Evolutionary conservation across 225 moss, liverwort and hornwort species (phyloP).

Genomic region (Pseudoscleropodium purum): DNA sequence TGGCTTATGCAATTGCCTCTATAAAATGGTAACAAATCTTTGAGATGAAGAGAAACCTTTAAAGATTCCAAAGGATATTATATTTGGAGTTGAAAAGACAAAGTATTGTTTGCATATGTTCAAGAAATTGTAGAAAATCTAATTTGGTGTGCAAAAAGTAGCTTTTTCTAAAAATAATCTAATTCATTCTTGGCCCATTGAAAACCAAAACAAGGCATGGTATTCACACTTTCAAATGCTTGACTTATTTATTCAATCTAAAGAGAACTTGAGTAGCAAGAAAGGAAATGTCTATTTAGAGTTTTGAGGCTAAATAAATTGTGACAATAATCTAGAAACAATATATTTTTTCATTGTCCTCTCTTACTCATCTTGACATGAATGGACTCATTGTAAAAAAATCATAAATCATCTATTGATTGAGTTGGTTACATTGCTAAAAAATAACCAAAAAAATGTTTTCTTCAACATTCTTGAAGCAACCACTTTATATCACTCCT

Average conservation of each 20-base stretch:
- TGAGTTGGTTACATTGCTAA: background rate
- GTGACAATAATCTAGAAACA: background rate
- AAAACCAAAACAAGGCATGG: fast-evolving
- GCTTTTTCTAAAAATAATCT: background rate
- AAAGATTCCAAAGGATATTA: background rate
- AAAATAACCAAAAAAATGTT: background rate
- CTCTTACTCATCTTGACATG: background rate
- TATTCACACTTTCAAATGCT: background rate
- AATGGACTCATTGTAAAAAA: background rate
- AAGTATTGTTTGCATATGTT: fast-evolving
- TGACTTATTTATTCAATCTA: background rate
- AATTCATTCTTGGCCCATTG: too few relatives aligned
- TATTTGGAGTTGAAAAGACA: background rate
- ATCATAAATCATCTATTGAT: background rate
- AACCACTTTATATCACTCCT: background rate
- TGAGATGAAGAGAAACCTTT: background rate
- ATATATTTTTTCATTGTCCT: background rate
- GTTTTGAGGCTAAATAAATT: background rate
- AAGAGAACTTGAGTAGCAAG: fast-evolving
- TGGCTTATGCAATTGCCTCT: background rate
- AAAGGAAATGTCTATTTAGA: background rate
- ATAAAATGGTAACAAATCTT: background rate
- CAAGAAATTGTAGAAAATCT: background rate
- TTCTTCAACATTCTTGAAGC: background rate
- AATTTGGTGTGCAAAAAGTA: background rate